Conservation (phyloP, 1,284 basidiomycete species). For the Apiotrichum mycotoxinovorans region DNA sequence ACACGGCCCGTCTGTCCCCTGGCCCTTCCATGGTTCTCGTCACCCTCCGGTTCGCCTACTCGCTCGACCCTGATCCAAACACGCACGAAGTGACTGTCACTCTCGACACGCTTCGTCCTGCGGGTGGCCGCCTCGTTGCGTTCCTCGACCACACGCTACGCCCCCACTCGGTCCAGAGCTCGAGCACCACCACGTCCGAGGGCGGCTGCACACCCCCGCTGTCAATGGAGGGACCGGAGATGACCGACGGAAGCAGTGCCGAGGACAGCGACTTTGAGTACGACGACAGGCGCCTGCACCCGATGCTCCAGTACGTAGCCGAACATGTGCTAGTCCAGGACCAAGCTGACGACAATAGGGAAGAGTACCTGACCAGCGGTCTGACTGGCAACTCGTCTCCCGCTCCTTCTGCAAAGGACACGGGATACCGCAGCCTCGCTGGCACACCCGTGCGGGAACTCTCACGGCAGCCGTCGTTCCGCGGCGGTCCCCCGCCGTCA, state of each 20-base stretch:
- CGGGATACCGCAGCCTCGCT: background rate
- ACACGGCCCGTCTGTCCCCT: constrained; percentile 3
- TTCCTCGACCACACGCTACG: constrained; percentile 22
- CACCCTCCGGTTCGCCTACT: constrained; percentile 31
- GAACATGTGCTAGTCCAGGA: background rate
- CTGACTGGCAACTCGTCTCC: constrained; percentile 8
- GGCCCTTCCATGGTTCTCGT: constrained; percentile 17
- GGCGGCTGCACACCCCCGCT: background rate
- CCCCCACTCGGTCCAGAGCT: background rate
- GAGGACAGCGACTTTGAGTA: constrained; percentile 33
- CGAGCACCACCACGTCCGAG: constrained; percentile 1
- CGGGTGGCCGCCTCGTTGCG: constrained; percentile 19
- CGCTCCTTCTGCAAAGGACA: constrained; percentile 1
- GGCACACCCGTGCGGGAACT: background rate
- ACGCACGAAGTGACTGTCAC: constrained; percentile 29
- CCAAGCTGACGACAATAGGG: constrained; percentile 15
- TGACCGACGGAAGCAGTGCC: constrained; percentile 33
- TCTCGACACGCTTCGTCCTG: constrained; percentile 22
- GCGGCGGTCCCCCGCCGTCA: background rate
- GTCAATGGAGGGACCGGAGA: constrained; percentile 15
- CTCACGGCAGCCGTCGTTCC: background rate
- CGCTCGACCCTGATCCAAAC: constrained; percentile 24
- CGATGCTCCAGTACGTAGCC: constrained; percentile 23
- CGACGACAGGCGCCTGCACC: constrained; percentile 23
- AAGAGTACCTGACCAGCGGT: constrained; percentile 27